Evolutionary conservation across 495 filamentous ascomycete genomes (phyloP).

Genomic region (Penicillium simplicissimum): DNA sequence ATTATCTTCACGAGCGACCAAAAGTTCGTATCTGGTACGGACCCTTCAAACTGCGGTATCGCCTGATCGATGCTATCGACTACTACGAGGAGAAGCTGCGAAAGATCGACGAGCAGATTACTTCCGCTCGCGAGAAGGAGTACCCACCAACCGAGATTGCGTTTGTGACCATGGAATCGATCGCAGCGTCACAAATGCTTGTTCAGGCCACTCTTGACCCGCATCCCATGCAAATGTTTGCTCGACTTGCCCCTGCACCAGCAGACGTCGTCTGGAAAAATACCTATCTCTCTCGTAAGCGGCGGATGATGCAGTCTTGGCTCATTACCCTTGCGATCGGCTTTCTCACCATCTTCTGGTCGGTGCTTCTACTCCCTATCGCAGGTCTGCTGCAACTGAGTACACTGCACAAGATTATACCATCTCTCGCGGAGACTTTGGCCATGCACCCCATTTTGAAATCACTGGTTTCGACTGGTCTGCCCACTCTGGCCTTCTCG

Average conservation of each 20-base stretch:
- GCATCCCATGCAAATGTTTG: conserved; percentile 78
- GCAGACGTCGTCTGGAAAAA: conserved; percentile 91
- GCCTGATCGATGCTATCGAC: conserved; percentile 84
- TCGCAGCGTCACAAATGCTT: conserved; percentile 90
- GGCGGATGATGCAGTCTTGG: conserved; percentile 76
- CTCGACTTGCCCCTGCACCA: conserved; percentile 82
- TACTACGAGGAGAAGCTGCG: conserved; percentile 89
- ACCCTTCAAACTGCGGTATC: conserved; percentile 67
- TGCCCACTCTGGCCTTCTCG: conserved; percentile 82
- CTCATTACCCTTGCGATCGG: conserved; percentile 77
- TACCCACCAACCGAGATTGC: conserved; percentile 79
- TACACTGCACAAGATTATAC: conserved; percentile 71
- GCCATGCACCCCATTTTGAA: conserved; percentile 63
- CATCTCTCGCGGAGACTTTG: conserved; percentile 67
- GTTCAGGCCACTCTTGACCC: conserved; percentile 91
- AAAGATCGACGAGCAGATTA: conserved; percentile 75
- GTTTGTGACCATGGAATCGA: conserved; percentile 96
- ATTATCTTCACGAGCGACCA: conserved; percentile 58
- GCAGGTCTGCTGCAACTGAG: conserved; percentile 76
- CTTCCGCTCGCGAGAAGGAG: conserved; percentile 66
- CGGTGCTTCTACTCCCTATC: conserved; percentile 77
- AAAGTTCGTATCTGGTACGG: conserved; percentile 78
- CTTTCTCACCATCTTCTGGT: conserved; percentile 86
- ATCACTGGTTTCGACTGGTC: conserved; percentile 80
- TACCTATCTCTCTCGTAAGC: conserved; percentile 77